Conservation (phyloP, 2,329 filamentous ascomycete genomes). For the Colletotrichum caudatum region DNA sequence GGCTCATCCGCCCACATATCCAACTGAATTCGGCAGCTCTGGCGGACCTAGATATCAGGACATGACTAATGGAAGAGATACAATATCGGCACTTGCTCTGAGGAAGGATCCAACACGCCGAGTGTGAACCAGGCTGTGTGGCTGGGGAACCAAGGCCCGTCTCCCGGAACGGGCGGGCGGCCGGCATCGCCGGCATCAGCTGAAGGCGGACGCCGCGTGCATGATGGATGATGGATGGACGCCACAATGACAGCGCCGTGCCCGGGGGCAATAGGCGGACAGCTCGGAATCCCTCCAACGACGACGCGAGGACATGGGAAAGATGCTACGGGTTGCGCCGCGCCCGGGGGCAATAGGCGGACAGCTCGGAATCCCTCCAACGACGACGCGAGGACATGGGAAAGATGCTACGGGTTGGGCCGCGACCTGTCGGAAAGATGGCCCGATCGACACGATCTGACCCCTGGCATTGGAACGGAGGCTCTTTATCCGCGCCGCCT, state of each 20-base stretch:
- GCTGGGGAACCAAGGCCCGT: slow-evolving; percentile 15
- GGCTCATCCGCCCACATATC: not conserved
- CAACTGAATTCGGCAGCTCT: too few relatives aligned
- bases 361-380: not conserved
- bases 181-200: not conserved
- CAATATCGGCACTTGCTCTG: not conserved
- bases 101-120: not conserved
- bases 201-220: slow-evolving; percentile 1
- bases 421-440: not conserved
- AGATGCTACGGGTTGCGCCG: not conserved
- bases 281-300: not conserved
- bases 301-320: not conserved
- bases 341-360: not conserved
- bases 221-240: not conserved
- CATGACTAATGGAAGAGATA: not conserved
- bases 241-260: not conserved
- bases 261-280: not conserved
- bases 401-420: not conserved
- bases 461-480: slow-evolving; percentile 3
- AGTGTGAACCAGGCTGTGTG: not conserved
- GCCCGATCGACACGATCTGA: slow-evolving; percentile 23
- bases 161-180: not conserved
- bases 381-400: not conserved
- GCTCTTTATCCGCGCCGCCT: slow-evolving; percentile 20
- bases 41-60: not conserved